Evolutionary conservation across 495 filamentous ascomycete genomes (phyloP).

Genomic region (Penicillium goetzii): DNA sequence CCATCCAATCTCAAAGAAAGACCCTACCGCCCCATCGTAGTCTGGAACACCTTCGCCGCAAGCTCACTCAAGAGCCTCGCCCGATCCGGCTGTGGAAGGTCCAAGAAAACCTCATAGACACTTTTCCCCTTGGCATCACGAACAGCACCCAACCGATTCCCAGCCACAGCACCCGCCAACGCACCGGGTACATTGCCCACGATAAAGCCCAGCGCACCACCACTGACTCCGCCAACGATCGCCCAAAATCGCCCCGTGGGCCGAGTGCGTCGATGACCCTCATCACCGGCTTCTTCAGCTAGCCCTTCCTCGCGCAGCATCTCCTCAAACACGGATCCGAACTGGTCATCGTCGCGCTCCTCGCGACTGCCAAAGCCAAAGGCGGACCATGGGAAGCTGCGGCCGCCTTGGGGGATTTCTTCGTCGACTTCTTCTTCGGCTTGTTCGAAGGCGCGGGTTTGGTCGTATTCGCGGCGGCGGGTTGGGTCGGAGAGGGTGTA

Average conservation of each 20-base stretch:
- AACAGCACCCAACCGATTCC: conserved; percentile 85
- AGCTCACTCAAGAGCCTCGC: conserved; percentile 75
- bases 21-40: conserved; percentile 41
- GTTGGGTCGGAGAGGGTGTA: conserved; percentile 84
- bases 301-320: conserved; percentile 95
- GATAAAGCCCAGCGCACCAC: conserved; percentile 92
- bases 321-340: conserved; percentile 92
- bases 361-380: conserved; percentile 62
- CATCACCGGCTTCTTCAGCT: conserved; percentile 57
- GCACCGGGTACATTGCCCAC: conserved; percentile 88
- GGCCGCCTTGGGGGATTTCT: conserved; percentile 56
- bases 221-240: conserved; percentile 81
- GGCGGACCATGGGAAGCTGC: conserved; percentile 62
- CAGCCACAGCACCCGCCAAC: conserved; percentile 88
- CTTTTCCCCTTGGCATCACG: conserved; percentile 91
- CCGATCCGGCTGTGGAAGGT: conserved; percentile 79
- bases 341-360: conserved; percentile 71
- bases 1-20: not conserved
- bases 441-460: conserved; percentile 60
- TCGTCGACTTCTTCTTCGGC: conserved; percentile 60
- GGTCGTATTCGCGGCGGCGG: conserved; percentile 88
- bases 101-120: conserved; percentile 87
- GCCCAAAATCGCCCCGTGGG: conserved; percentile 84
- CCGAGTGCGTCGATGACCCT: conserved; percentile 26
- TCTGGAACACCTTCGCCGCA: conserved; percentile 69